Evolutionary conservation across 371 early-diverging fungal genomes (phyloP), one percentile per base, ranked within the genome.

Genomic region (Ordospora pajunii): DNA sequence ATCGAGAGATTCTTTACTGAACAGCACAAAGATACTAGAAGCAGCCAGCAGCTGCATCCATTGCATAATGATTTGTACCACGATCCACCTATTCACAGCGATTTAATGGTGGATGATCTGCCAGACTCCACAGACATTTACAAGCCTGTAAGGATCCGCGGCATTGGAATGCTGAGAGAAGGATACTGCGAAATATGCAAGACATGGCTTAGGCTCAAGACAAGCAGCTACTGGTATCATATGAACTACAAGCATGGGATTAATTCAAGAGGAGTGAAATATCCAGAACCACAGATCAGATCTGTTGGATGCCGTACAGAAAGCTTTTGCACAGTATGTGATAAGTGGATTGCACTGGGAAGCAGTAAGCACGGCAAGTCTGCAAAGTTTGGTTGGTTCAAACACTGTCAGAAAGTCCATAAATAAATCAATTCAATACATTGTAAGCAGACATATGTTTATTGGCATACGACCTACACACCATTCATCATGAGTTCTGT

Each of bases 231-330:
- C 50, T 83, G 84, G 81, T 83, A 83, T 62, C 81, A 83, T 52
- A 83, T 83, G 84, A 83, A 83, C 58, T 83, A 71, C 72, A 83
- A 71, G 52, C 84, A 83, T 73, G 84, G 84, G 10, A 79, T 83
- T 25, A 81, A 58, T 58, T 75, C 76, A 7, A 66, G 70, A 8
- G 81, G 81, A 25, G 14, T 45, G 27, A 76, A 54, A 58, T 77
- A 77, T 51, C 84, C 84, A 7, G 70, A 76, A 37, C 81, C 81
- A 25, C 43, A 63, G 14, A 44, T 78, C 9, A 51, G 64, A 50
- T 46, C 23, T 12, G 27, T 2, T 5, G 45, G 40, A 32, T 10
- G 65, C 14, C 51, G 42, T 32, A 5, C 53, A 37, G 73, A 80
- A 54, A 67, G 75, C 17, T 78, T 54, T 45, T 83, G 83, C 53